Base-by-base conservation (phyloP, 768 basidiomycete species). In the Mycena capillaripes region DNA sequence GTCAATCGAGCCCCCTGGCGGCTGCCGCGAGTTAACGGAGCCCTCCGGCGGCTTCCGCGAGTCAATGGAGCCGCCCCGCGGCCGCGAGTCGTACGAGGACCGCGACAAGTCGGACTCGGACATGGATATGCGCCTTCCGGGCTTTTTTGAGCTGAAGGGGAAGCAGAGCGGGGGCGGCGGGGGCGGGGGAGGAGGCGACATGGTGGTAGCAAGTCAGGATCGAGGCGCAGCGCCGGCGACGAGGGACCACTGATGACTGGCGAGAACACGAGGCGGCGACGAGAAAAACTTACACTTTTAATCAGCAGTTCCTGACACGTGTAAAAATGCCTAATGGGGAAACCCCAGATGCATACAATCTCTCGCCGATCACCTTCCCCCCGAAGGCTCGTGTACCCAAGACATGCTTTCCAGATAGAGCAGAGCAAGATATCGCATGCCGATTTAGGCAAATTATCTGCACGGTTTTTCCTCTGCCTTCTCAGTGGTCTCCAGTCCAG, bases 151-250 rank as follows among this genome's bases (percentile, higher is more conserved):
- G 66, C 80, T 77, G 80, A 90, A 92, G 4, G 91, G 91, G 34
- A 92, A 86, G 73, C 91, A 92, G 69, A 90, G 85, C 19, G 89
- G 89, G 9, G 89, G 89, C 0, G 83, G 87, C 59, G 86, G 74
- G 0, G 83, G 87, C 0, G 89, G 88, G 1, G 89, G 89, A 16
- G 83, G 84, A 32, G 88, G 88, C 59, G 87, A 76, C 87, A 88
- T 88, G 79, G 78, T 81, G 77, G 83, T 81, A 66, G 34, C 75
- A 73, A 65, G 77, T 75, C 72, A 72, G 79, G 76, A 72, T 46
- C 27, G 60, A 50, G 62, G 66, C 63, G 75, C 68, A 68, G 71
- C 68, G 61, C 48, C 55, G 56, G 40, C 53, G 52, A n/a, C 29
- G 44, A 50, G 64, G 44, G 55, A 34, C 66, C 11, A 30, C 27